Base-by-base conservation (phyloP, 176 grass and related monocot genomes). In the Musa acuminata region DNA sequence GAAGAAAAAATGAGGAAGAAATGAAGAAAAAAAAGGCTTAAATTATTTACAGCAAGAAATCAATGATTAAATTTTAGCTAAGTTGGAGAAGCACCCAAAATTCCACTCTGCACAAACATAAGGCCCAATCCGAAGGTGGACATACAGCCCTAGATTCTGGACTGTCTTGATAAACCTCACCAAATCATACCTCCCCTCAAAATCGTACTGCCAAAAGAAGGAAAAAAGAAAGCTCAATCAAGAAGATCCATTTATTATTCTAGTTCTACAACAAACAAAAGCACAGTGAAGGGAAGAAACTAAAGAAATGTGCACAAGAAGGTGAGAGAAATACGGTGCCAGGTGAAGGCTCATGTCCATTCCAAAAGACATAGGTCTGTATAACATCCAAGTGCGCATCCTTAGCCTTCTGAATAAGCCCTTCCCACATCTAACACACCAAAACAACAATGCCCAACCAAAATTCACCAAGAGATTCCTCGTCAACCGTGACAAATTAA, bases 101-200 rank as follows among this genome's bases (percentile, higher is more conserved):
- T 99, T 99, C 96, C 96, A 99, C 81, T 99, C 96, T 80, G 90
- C 96, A 11, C 96, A 99, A 55, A 99, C 85, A 81, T 99, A 99
- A 57, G 96, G 96, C 55, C 96, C 96, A 74, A 99, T 87, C 75
- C 96, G 90, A 51, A 99, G 90, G 78, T 99, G 96, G 13, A 99
- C 96, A 86, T 89, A 94, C 66, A 99, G 22, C 58, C 91, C 96
- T 55, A 83, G 80, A 58, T 91, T 95, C 49, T 99, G 91, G 72
- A 82, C 86, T 57, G 88, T 99, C 81, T 95, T 95, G 58, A 99
- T 70, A 79, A 99, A 99, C 78, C 87, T 99, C 75, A 91, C 91
- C 86, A 99, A 72, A 91, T 99, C 91, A 88, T 94, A 99, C 80
- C 91, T 99, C 69, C 84, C 96, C 62, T 91, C 83, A 75, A 99